Evolutionary conservation across 2,329 filamentous ascomycete genomes (phyloP), one percentile per base, ranked within the genome.

Genomic region (Daldinia sp.): DNA sequence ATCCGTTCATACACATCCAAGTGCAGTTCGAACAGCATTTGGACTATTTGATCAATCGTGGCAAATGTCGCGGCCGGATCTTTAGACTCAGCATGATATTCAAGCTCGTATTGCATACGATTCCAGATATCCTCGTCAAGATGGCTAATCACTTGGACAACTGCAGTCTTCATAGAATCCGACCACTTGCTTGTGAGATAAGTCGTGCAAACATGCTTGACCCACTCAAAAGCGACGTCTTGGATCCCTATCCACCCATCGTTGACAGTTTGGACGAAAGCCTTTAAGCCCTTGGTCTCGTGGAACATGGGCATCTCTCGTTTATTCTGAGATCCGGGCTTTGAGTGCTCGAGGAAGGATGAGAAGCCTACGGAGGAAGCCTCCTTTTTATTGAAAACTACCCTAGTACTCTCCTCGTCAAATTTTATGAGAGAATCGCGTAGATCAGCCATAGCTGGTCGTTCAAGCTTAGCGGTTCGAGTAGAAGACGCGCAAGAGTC

Each of bases 261-360:
- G 68, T 87, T 84, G 3, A 88, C 77, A 51, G 73, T 80, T 26
- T 81, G 78, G 0, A 86, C 83, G 73, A 91, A 91, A 0, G 78
- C 72, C 30, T 79, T 78, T 4, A 92, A 77, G 0, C 87, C 87
- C 46, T 82, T 82, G 0, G 81, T 79, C 60, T 89, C 87, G 20
- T 88, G 82, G 68, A 90, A 88, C 0, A 76, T 72, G 0, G 83
- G 80, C 2, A 80, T 82, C n/a, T 81, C 82, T 1, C 79, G 79
- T 23, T 83, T 79, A 56, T 86, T 84, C 72, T 87, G 84, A 0
- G 86, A 83, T 3, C 84, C 83, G 0, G 85, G 81, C 70, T 89
- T 90, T 1, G 88, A 85, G 72, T 90, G 87, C 71, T 91, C 89
- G 3, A 91, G 81, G 71, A 91, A 90, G 3, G 87, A 88, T 0